Evolutionary conservation across 2,329 filamentous ascomycete species (phyloP).

Genomic region (Zymoseptoria passerinii): DNA sequence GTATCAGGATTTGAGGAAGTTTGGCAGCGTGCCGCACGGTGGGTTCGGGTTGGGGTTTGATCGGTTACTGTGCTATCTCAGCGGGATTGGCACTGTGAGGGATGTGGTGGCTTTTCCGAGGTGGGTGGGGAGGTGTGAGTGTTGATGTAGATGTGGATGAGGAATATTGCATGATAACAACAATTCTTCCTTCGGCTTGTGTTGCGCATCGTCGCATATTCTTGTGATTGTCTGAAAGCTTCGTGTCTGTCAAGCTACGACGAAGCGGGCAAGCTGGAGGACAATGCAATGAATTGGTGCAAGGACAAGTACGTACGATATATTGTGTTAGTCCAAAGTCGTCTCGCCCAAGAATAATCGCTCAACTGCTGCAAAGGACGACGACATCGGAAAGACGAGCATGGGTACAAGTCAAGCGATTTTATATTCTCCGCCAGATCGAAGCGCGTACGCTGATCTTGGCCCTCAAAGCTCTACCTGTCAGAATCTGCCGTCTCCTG

Average conservation of each 20-base stretch:
- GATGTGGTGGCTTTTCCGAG: slow-evolving; percentile 83
- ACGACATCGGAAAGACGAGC: too few relatives aligned
- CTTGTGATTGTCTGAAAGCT: too few relatives aligned
- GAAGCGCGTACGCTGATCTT: neutral
- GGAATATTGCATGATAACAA: too few relatives aligned
- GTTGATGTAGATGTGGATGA: slow-evolving; percentile 11
- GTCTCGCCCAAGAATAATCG: too few relatives aligned
- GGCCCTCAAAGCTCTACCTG: neutral
- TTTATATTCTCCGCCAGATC: neutral
- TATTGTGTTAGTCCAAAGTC: too few relatives aligned
- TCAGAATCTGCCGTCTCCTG: neutral
- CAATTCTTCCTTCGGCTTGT: too few relatives aligned
- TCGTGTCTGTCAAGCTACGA: too few relatives aligned
- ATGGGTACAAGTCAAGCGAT: neutral
- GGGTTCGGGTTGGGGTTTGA: slow-evolving; percentile 90
- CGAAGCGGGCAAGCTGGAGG: too few relatives aligned
- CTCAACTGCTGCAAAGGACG: too few relatives aligned
- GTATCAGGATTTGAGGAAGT: slow-evolving; percentile 82
- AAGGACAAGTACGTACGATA: too few relatives aligned
- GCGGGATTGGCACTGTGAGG: slow-evolving; percentile 71
- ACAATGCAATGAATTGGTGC: too few relatives aligned
- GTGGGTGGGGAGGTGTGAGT: slow-evolving; percentile 45
- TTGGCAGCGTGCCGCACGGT: slow-evolving; percentile 85
- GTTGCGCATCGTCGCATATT: too few relatives aligned
- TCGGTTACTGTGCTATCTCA: slow-evolving; percentile 72